Evolutionary conservation across 164 flowering plant species (phyloP), one percentile per base, ranked within the genome.

Genomic region (Aristolochia fimbriata): DNA sequence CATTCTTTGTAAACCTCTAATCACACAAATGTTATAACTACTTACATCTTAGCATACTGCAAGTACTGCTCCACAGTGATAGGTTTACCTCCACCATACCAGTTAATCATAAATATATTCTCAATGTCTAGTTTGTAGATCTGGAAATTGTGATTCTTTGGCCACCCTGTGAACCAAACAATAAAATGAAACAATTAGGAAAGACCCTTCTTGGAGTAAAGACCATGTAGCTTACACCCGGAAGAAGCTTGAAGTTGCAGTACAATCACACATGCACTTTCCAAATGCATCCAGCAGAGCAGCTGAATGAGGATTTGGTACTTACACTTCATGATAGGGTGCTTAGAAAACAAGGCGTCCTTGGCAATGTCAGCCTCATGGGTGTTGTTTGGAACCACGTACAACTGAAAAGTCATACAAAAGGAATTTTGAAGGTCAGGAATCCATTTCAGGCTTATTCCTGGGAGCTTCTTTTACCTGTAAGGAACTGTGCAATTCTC

Each of bases 1-100:
- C 55, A 31, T 20, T 48, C 31, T 30, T 63, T 47, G 22, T 17
- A 9, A 49, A 61, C 47, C 55, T 45, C 53, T 30, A 23, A 24
- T 13, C 16, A 31, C 52, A 23, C n/a, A 25, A 33, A 9, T n/a
- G 52, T 19, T 49, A 49, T 6, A 7, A 19, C 10, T 54, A 84
- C 96, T 86, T 73, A 89, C 96, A 69, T 62, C 63, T 73, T 66
- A 20, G 64, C 59, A 17, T 52, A 14, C 10, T 76, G 76, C 41
- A 89, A 80, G 71, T 90, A 93, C 60, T 90, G 78, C 41, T 79
- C 87, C 67, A 83, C 66, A 0, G 97, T 76, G 33, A 89, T 70
- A 68, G 96, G 96, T 60, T 83, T 87, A 30, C 85, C 80, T 58
- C 96, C 97, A 56, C 98, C 97, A 62, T 76, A 93, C 90, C 85